A percentile compares a stretch with the other conserved stretches of the same genome.
phyloP scores from a whole-genome alignment of 768 basidiomycete genomes.

The Pulveroboletus sp. region DNA sequence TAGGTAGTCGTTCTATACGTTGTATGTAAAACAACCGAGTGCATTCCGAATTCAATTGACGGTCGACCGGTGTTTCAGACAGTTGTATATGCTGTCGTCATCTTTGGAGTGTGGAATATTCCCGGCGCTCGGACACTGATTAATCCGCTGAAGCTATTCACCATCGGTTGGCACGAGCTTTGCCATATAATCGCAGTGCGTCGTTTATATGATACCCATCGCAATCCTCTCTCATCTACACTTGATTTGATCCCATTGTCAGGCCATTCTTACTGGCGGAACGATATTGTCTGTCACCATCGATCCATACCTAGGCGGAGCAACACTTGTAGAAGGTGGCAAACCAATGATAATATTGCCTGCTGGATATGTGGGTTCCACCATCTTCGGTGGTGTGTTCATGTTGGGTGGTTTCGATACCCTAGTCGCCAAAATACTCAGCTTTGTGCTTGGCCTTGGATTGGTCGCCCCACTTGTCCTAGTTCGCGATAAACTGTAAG shows the following conservation, averaged over 20 bases:
- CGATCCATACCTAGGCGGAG: slow-evolving; percentile 72
- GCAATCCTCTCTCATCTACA: slow-evolving; percentile 4
- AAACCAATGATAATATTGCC: slow-evolving; percentile 65
- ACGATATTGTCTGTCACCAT: slow-evolving; percentile 76
- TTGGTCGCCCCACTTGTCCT: slow-evolving; percentile 80
- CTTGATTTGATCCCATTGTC: not conserved
- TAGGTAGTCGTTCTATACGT: slow-evolving; percentile 75
- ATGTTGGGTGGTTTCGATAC: slow-evolving; percentile 84
- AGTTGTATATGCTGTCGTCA: slow-evolving; percentile 79
- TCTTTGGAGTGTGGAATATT: slow-evolving; percentile 86
- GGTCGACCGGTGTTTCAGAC: slow-evolving; percentile 42
- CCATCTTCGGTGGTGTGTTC: slow-evolving; percentile 77
- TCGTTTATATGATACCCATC: slow-evolving; percentile 12
- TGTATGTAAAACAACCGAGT: slow-evolving; percentile 40
- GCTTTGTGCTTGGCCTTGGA: slow-evolving; percentile 85
- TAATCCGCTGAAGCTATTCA: slow-evolving; percentile 80
- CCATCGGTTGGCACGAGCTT: slow-evolving; percentile 86
- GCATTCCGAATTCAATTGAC: slow-evolving; percentile 6
- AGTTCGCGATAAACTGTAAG: slow-evolving; percentile 87
- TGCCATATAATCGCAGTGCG: slow-evolving; percentile 76
- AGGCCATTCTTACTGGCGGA: slow-evolving; percentile 80
- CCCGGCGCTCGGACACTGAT: slow-evolving; percentile 75
- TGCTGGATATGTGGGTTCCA: slow-evolving; percentile 80
- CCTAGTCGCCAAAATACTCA: slow-evolving; percentile 86
- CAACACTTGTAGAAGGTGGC: slow-evolving; percentile 67